Base-by-base conservation (phyloP, 441 rosid species). In the Bocquillonia castaneifolia region DNA sequence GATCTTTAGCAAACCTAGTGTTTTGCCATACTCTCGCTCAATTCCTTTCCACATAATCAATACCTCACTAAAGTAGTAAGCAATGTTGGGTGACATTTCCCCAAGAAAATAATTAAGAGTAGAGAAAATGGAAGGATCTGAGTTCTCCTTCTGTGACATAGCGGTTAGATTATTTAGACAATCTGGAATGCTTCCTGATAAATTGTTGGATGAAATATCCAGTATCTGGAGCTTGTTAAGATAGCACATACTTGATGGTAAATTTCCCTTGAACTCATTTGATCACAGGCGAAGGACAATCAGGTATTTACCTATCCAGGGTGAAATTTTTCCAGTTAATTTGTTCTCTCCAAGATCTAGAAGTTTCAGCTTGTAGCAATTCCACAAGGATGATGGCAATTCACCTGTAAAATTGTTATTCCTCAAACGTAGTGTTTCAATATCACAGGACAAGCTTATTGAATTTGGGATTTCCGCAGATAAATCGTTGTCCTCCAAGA, bases 271-370 rank as follows among this genome's bases (percentile, higher is more conserved):
- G 31, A 76, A 72, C 44, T 23, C 20, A 28, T 76, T 72, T 6
- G 66, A 51, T 15, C 20, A 14, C 6, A 76, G 54, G 17, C 44
- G 51, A 10, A 72, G 71, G 20, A 76, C 45, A 5, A 58, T 10
- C 3, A 76, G 58, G 51, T 65, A 40, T 26, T 32, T 44, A 39
- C 79, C 74, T 1, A 67, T 26, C 74, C 73, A 64, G 13, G 45
- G 2, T 20, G 71, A 67, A 10, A 72, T 2, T 13, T 57, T 47
- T 51, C 74, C 68, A 0, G 59, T 32, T n/a, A 76, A 59, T 14
- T 22, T 66, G 47, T 76, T 72, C 6, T 44, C 65, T 29, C 71
- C 64, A 25, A 76, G 45, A 20, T 76, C 77, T 14, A 76, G 17
- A 37, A 64, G 42, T n/a, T 14, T 6, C 40, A 72, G n/a, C 2